Base-by-base conservation (phyloP, 192 early-diverging fungal genomes). In the Irineochytrium annulatum region DNA sequence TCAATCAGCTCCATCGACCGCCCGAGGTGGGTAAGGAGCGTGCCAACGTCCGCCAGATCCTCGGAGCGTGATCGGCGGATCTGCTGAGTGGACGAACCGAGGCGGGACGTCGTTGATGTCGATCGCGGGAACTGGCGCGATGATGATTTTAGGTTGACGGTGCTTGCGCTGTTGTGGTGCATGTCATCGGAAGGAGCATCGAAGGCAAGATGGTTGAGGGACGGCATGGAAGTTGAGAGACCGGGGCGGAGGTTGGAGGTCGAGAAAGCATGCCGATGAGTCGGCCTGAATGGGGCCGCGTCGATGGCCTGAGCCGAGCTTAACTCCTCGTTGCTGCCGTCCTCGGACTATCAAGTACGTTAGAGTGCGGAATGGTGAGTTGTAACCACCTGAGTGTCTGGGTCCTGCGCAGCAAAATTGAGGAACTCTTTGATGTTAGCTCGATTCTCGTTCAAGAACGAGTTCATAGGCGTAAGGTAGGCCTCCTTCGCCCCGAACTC, bases 401-500 rank as follows among this genome's bases (percentile, higher is more conserved):
- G n/a, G 37, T 41, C 46, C 13, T 14, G 5, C 8, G 46, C 6
- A 8, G 46, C 46, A 49, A 17, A 49, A 6, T 49, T 5, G 11
- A 49, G 22, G 62, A 68, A 81, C 31, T 75, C 68, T 41, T 76
- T 76, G 31, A 83, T 65, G 19, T 57, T 59, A 19, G 58, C 53
- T n/a, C 77, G 65, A 41, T 76, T 60, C 43, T 67, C 63, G 30
- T 75, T 66, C 56, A 84, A 55, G 52, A 80, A 77, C 2, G 33
- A 54, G 69, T 84, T 84, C 28, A 79, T 60, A 32, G 69, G 62
- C 59, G 67, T 72, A 59, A 84, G 58, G 55, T 75, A 79, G 26
- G 46, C 55, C 51, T 84, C 82, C 62, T 84, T 84, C 57, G 71
- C 62, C 1, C 82, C 82, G 69, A 84, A 84, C 58, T 84, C 79